A percentile compares a stretch with the other conserved stretches of the same genome.
phyloP scores from a whole-genome alignment of 1,284 basidiomycete genomes.

The Tranzscheliella williamsii region DNA sequence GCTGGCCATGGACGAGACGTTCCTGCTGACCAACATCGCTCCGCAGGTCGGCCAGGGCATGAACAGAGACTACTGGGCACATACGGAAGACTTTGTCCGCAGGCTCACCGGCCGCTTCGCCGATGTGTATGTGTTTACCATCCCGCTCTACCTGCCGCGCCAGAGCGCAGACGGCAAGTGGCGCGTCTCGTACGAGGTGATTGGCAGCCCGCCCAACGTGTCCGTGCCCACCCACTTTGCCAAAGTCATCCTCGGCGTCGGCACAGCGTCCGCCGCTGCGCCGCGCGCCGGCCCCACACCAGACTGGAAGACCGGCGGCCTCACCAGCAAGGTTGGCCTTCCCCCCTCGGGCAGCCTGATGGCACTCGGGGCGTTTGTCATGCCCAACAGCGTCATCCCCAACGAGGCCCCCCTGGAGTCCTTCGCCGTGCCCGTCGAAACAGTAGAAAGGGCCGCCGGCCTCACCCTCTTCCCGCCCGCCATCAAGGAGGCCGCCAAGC shows the following conservation, averaged over 20 bases:
- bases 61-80: slow-evolving; percentile 82
- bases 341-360: slow-evolving; percentile 2
- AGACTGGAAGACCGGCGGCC: slow-evolving; percentile 63
- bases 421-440: slow-evolving; percentile 69
- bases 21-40: slow-evolving; percentile 91
- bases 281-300: slow-evolving; percentile 8
- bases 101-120: slow-evolving; percentile 80
- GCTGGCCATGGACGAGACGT: slow-evolving; percentile 95
- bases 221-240: slow-evolving; percentile 97
- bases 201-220: slow-evolving; percentile 85
- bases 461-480: slow-evolving; percentile 83
- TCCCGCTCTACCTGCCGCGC: slow-evolving; percentile 93
- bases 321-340: slow-evolving; percentile 14
- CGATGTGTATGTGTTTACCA: slow-evolving; percentile 95
- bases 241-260: slow-evolving; percentile 79
- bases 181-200: slow-evolving; percentile 84
- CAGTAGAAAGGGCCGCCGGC: slow-evolving; percentile 88
- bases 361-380: slow-evolving; percentile 54
- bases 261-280: slow-evolving; percentile 1
- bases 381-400: slow-evolving; percentile 59
- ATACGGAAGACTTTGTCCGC: slow-evolving; percentile 85
- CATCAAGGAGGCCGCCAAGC: slow-evolving; percentile 77
- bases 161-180: slow-evolving; percentile 85
- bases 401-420: slow-evolving; percentile 51
- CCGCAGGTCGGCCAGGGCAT: slow-evolving; percentile 97